Evolutionary conservation across 2,329 filamentous ascomycete genomes (phyloP), one percentile per base, ranked within the genome.

Genomic region (Alternaria sp.): DNA sequence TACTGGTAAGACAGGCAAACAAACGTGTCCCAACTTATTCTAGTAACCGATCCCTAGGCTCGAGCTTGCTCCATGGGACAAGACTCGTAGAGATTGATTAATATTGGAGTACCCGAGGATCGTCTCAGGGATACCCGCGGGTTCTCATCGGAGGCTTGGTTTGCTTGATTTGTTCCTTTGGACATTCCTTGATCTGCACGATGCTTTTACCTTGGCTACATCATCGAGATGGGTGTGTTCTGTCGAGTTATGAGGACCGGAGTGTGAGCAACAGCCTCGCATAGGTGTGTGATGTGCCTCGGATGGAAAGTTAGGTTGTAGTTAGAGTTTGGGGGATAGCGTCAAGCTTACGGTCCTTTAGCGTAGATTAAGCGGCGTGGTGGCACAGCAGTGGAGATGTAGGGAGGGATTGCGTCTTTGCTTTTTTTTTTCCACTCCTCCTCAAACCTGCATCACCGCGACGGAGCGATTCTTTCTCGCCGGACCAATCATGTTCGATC

Each of bases 31-130:
- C 10, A 24, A 24, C 10, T 24, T 40, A 40, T 24, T 26, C 31
- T 48, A 3, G 44, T 2, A n/a, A 26, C 21, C 44, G 24, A 48
- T 36, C 14, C 31, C 31, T 17, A n/a, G 31, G 31, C 26, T 23
- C 31, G 36, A 34, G 29, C 44, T 23, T 48, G 17, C 44, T 34
- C 44, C 44, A 33, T 48, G 14, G 33, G 29, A 34, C 44, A 36
- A 26, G 44, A 36, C 44, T 48, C 44, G 44, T 36, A 31, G 44
- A 48, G 31, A 48, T 48, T 48, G 34, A 48, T 21, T 48, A 48
- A 48, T 21, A 48, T 48, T 48, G 31, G 44, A 48, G 21, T 48
- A 48, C 44, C 44, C 44, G 44, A 34, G 9, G 31, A 48, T 48
- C 44, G 44, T 36, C 44, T 34, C 44, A 48, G 44, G 44, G 44